Evolutionary conservation across 305 asterid species (phyloP), one percentile per base, ranked within the genome.

Genomic region (Rubia tinctorum): DNA sequence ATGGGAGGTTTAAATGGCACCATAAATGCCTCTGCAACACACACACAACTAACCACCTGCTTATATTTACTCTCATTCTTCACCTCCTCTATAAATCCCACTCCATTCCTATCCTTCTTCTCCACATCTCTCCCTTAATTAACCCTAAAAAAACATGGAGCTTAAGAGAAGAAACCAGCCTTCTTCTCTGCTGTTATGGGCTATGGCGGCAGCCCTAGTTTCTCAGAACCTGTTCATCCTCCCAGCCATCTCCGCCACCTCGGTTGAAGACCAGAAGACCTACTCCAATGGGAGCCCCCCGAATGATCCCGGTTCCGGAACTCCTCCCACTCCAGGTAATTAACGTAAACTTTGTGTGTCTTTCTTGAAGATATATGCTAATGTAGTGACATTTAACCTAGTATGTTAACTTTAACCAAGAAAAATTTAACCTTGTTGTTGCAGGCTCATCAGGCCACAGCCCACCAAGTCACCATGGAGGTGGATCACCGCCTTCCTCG

Each of bases 11-110:
- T 86, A 76, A 82, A 84, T 88, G 91, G 55, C 7, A 80, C 68
- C 75, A 75, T 90, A 81, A 92, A 90, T 90, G 92, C 91, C 34
- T 74, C 85, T 80, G 88, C 85, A 75, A 69, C 76, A 68, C 64
- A 68, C 64, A 71, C 71, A 69, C 98, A 93, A 85, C 98, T 82
- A 90, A 90, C 96, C 82, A 87, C 85, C 96, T 82, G 90, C 75
- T 86, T 76, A 70, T 82, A 86, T 84, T 84, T 84, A 89, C 85
- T 88, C 79, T 88, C 59, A 51, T 20, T 34, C 68, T 34, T 18
- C 47, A 65, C 77, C 77, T 66, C 44, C 91, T 83, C 82, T 89
- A 86, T 87, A 89, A 75, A 83, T 53, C 80, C 51, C 62, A 37
- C 60, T 53, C 12, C 80, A 60, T 68, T 73, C 18, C 65, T 55